Conservation (phyloP, 2,329 filamentous ascomycete genomes). For the Calonectria pauciramosa region DNA sequence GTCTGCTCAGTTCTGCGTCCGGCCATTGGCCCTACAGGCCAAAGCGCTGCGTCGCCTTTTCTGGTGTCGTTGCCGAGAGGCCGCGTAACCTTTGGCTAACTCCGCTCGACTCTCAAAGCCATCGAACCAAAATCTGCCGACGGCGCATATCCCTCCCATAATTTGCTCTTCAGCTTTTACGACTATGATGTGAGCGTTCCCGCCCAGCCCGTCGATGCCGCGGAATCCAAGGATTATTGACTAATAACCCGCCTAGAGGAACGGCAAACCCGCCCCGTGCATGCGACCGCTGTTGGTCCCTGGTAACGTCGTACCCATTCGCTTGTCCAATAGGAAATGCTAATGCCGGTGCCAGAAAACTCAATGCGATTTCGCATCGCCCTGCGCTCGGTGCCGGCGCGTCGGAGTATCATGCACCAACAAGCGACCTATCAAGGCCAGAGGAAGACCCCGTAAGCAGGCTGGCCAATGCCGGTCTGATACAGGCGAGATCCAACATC, state of each 20-base stretch:
- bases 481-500: background rate
- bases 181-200: background rate
- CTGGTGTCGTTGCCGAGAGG: background rate
- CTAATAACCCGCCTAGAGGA: background rate
- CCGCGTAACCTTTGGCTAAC: background rate
- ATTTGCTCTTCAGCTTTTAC: background rate
- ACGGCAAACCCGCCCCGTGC: background rate
- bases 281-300: slow-evolving; percentile 7
- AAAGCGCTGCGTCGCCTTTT: background rate
- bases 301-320: background rate
- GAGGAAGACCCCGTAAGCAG: slow-evolving; percentile 1
- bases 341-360: background rate
- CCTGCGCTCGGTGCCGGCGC: background rate
- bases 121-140: slow-evolving; percentile 1
- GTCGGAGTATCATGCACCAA: background rate
- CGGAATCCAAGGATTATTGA: background rate
- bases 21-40: background rate
- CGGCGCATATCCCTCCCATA: background rate
- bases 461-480: background rate
- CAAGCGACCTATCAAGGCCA: background rate
- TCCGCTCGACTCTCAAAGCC: background rate
- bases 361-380: background rate
- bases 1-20: background rate
- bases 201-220: background rate
- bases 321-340: background rate